These are phyloP conservation scores for Blakeslea trispora DNA, from an alignment of 371 early-diverging fungal species.

Conservation along the genomic window DNA sequence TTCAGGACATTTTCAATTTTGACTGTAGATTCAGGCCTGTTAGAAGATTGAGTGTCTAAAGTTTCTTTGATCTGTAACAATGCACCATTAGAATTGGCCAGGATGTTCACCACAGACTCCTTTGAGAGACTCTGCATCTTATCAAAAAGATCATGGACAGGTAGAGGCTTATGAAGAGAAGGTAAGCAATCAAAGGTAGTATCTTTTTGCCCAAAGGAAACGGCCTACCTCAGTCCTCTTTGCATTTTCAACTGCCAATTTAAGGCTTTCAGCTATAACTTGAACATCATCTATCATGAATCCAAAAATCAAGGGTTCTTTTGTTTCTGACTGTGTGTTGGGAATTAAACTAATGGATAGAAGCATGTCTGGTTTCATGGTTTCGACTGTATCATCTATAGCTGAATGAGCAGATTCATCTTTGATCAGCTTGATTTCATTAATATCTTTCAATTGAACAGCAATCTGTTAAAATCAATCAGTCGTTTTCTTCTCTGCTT, in stretches of 20 bases:
- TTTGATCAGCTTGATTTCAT: slow-evolving; percentile 25
- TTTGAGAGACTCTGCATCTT: slow-evolving; percentile 18
- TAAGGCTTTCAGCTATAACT: slow-evolving; percentile 30
- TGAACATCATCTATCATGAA: slow-evolving; percentile 31
- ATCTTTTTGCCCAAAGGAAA: neutral
- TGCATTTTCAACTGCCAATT: slow-evolving; percentile 36
- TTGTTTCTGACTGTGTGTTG: slow-evolving; percentile 13
- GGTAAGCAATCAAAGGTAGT: neutral
- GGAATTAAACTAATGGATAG: slow-evolving; percentile 8
- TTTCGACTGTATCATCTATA: slow-evolving; percentile 1
- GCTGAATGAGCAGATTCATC: slow-evolving; percentile 19
- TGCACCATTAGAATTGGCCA: slow-evolving; percentile 8
- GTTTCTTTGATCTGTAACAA: slow-evolving; percentile 1
- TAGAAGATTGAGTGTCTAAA: neutral
- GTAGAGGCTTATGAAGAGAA: slow-evolving; percentile 18
- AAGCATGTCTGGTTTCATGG: slow-evolving; percentile 16
- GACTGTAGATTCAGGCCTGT: slow-evolving; percentile 1
- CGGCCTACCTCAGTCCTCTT: slow-evolving; percentile 30
- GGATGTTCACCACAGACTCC: slow-evolving; percentile 10
- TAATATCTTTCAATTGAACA: slow-evolving; percentile 34
- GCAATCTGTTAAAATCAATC: slow-evolving; percentile 25
- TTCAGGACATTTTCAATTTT: slow-evolving; percentile 1
- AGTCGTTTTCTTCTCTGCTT: neutral
- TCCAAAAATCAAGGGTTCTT: slow-evolving; percentile 23
- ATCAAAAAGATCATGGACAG: slow-evolving; percentile 16